Conservation (phyloP, 2,329 filamentous ascomycete species). For the Aspergillus arachidicola region DNA sequence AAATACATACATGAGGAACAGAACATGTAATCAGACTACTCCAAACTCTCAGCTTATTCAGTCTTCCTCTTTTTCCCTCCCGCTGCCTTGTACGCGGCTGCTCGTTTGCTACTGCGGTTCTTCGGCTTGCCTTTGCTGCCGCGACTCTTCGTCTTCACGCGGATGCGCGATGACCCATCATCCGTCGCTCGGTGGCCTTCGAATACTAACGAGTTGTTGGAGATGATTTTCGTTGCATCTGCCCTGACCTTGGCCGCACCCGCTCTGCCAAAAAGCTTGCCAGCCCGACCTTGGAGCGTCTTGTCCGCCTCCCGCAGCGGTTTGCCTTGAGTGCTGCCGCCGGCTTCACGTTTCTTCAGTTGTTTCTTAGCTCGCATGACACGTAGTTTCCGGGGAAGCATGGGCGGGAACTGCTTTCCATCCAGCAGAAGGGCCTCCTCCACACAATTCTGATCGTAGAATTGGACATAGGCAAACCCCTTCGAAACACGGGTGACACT, state of each 20-base stretch:
- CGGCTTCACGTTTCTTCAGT: constrained; percentile 45
- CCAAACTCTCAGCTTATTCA: constrained; percentile 6
- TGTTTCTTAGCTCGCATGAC: constrained; percentile 82
- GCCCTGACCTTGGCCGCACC: constrained; percentile 41
- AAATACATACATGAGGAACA: constrained; percentile 3
- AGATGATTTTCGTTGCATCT: constrained; percentile 29
- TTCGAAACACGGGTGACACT: constrained; percentile 90
- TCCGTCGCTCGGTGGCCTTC: constrained; percentile 49
- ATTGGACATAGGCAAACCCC: constrained; percentile 97
- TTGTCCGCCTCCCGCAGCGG: constrained; percentile 31
- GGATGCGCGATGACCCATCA: constrained; percentile 32
- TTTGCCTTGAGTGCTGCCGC: constrained; percentile 21
- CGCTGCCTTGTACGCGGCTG: constrained; percentile 45
- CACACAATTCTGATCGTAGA: constrained; percentile 83
- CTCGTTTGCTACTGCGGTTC: constrained; percentile 45
- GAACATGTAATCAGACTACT: neutral
- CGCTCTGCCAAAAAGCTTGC: constrained; percentile 41
- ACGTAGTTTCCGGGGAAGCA: constrained; percentile 85
- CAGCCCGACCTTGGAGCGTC: constrained; percentile 44
- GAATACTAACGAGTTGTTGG: constrained; percentile 43
- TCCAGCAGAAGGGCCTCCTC: constrained; percentile 87
- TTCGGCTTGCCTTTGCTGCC: constrained; percentile 45
- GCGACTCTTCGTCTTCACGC: constrained; percentile 42
- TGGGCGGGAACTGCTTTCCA: constrained; percentile 89
- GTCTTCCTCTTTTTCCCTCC: constrained; percentile 33